Conservation (phyloP, 768 basidiomycete genomes). For the Tephrocybe sp. region DNA sequence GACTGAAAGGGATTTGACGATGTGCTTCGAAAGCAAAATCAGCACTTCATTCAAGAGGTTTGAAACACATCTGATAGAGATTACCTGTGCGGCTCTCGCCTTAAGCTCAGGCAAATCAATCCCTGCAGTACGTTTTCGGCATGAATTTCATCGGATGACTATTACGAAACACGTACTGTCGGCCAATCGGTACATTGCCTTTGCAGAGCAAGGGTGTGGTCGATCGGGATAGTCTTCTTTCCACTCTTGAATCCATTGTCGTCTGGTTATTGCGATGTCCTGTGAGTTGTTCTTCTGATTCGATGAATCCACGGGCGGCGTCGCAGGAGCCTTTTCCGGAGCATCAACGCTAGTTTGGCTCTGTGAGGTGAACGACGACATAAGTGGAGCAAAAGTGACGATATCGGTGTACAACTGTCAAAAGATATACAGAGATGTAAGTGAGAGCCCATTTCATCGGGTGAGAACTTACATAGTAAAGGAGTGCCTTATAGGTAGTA, state of each 20-base stretch:
- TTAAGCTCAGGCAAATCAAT: constrained; percentile 73
- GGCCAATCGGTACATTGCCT: constrained; percentile 80
- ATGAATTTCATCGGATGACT: not conserved
- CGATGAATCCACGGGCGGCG: constrained; percentile 26
- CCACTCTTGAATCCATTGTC: constrained; percentile 79
- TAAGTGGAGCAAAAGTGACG: constrained; percentile 81
- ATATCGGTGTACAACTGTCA: constrained; percentile 80
- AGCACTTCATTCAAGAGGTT: not conserved
- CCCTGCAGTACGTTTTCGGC: constrained; percentile 36
- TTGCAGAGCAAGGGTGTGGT: constrained; percentile 77
- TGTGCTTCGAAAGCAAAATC: constrained; percentile 51
- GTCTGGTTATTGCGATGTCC: constrained; percentile 30
- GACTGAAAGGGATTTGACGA: constrained; percentile 70
- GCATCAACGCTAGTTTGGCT: constrained; percentile 25
- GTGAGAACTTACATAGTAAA: constrained; percentile 68
- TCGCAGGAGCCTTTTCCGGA: constrained; percentile 23
- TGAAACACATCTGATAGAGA: not conserved
- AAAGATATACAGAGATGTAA: not conserved
- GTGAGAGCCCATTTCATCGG: not conserved
- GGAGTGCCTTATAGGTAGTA: constrained; percentile 42
- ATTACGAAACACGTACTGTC: constrained; percentile 56
- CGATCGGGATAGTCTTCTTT: constrained; percentile 54
- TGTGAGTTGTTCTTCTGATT: constrained; percentile 19
- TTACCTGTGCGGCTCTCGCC: constrained; percentile 62
- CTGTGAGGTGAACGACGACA: constrained; percentile 58